Evolutionary conservation across 441 rosid genomes (phyloP), one percentile per base, ranked within the genome.

Genomic region (Dalechampia spathulata): DNA sequence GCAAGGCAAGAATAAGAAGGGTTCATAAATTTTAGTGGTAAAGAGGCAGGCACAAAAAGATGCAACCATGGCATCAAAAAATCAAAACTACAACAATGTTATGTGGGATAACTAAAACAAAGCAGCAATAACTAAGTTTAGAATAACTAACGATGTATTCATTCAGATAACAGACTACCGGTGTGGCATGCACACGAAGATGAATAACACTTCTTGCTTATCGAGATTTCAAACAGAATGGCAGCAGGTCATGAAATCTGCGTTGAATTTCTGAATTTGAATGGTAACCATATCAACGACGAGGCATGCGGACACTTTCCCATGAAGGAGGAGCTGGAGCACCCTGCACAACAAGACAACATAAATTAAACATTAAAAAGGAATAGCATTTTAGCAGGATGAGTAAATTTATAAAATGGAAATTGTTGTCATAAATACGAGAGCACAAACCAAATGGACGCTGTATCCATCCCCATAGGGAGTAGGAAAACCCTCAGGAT

Each of bases 381-480:
- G n/a, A n/a, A n/a, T n/a, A 27, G 16, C 32, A 17, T 30, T 3
- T 30, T 30, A 30, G 34, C 34, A 30, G 4, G 34, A 30, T 30
- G 34, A 4, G 8, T 30, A 30, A 30, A 30, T 30, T 8, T 3
- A 30, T 30, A 30, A 30, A 30, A 30, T 30, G 8, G 34, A 30
- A 30, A 23, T 58, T 52, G 55, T n/a, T 11, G 5, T 23, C 43
- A 52, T 51, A 61, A 44, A 40, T 25, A 62, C 41, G 34, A 73
- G 63, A 40, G 50, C 7, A 45, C 57, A 47, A 81, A 94, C 97
- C 96, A 72, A 48, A 73, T 69, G 85, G 81, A 47, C 63, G 30
- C 76, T 78, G 70, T 83, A 81, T 57, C 71, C 83, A 69, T 78
- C 82, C 58, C 92, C 96, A 77, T 82, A 82, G 14, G 84, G 73